These are phyloP conservation scores for Kodamaea kakaduensis DNA, from an alignment of 805 yeast species.

Conservation along the genomic window DNA sequence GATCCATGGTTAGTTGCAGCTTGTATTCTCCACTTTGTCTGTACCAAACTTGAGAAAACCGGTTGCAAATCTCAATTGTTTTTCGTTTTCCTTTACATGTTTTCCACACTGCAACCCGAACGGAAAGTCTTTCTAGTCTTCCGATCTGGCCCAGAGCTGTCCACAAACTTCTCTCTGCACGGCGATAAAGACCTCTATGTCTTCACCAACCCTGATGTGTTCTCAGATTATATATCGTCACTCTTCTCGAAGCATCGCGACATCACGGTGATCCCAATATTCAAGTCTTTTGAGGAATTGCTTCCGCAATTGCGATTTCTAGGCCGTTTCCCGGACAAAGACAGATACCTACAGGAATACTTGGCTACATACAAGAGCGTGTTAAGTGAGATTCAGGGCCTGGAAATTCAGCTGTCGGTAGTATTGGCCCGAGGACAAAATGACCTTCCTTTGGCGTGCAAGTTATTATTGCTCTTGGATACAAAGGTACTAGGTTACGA, in stretches of 20 bases:
- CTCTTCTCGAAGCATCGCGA: slow-evolving; percentile 6
- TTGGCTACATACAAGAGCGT: slow-evolving; percentile 5
- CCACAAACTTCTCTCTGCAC: slow-evolving; percentile 12
- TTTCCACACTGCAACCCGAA: not conserved
- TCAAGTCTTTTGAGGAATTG: slow-evolving; percentile 11
- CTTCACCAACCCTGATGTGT: slow-evolving; percentile 14
- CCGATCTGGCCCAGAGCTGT: slow-evolving; percentile 9
- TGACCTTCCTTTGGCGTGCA: slow-evolving; percentile 21
- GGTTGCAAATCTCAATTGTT: no score
- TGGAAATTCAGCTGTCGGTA: not conserved
- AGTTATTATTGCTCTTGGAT: slow-evolving; percentile 17
- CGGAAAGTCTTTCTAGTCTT: slow-evolving; percentile 3
- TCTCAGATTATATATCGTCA: slow-evolving; percentile 10
- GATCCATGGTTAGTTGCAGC: no score
- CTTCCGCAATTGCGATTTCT: slow-evolving; percentile 14
- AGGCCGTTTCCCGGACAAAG: not conserved
- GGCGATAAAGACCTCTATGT: slow-evolving; percentile 14
- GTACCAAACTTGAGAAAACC: no score
- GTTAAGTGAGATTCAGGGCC: slow-evolving; percentile 7
- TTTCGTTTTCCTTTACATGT: no score
- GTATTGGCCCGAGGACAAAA: slow-evolving; percentile 17
- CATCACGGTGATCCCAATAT: slow-evolving; percentile 10
- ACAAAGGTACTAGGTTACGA: slow-evolving; percentile 14
- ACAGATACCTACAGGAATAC: slow-evolving; percentile 9
- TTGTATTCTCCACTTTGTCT: no score